A percentile compares a stretch with the other conserved stretches of the same genome.
Evolutionary conservation across 2,329 filamentous ascomycete genomes (phyloP).

Genomic region (Fusarium lyarnte): DNA sequence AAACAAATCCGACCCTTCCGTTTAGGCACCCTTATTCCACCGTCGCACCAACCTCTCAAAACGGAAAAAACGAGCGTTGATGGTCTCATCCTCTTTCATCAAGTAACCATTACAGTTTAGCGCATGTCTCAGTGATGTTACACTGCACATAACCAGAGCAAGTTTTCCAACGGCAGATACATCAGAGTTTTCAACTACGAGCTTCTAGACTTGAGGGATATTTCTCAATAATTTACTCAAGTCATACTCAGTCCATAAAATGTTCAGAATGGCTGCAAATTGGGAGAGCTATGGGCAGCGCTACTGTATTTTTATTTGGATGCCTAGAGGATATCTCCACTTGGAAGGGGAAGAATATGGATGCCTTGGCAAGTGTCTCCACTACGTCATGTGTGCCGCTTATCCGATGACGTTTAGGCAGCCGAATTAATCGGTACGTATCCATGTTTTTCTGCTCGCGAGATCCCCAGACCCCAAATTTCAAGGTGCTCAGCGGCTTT

Average conservation of each 20-base stretch:
- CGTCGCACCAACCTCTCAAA: background rate
- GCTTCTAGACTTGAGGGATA: constrained; percentile 11
- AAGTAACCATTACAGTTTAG: background rate
- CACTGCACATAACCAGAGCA: background rate
- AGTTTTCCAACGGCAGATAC: background rate
- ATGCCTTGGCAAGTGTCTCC: constrained; percentile 19
- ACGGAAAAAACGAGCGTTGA: background rate
- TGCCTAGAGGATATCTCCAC: constrained; percentile 4
- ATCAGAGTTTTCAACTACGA: background rate
- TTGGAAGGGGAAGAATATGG: background rate
- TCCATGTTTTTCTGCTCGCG: background rate
- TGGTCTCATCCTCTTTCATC: background rate
- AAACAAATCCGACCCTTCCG: constrained; percentile 3
- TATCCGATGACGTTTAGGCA: constrained; percentile 31
- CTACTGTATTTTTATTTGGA: constrained; percentile 10
- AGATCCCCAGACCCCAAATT: constrained; percentile 17
- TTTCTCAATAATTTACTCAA: background rate
- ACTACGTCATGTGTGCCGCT: constrained; percentile 27
- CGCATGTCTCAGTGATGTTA: background rate
- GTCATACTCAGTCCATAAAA: background rate
- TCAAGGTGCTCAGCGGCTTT: constrained; percentile 17
- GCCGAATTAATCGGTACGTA: constrained; percentile 28
- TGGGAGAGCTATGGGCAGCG: background rate
- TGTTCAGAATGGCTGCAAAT: background rate
- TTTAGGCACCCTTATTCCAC: background rate